These are phyloP conservation scores for Durusdinium trenchii DNA, from an alignment of 73 alveolate species.

Conservation along the genomic window DNA sequence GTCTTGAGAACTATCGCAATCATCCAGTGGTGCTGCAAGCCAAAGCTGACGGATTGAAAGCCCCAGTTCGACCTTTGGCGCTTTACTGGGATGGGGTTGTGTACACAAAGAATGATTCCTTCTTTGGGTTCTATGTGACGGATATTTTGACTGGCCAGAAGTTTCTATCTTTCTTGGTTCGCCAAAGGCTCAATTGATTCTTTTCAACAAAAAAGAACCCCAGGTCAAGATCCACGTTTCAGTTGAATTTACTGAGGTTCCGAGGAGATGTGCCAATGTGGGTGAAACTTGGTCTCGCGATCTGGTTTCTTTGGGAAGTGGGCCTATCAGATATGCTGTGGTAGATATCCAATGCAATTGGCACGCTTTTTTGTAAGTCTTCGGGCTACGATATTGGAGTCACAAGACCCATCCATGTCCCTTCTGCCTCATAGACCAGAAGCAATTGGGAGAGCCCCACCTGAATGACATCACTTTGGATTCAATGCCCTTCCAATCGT, in stretches of 20 bases:
- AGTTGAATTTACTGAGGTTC: neutral
- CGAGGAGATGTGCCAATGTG: conserved; percentile 12
- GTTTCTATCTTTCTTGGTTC: neutral
- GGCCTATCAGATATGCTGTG: neutral
- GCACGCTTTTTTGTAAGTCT: neutral
- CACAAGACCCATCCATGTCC: neutral
- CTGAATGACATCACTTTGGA: neutral
- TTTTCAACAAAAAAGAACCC: neutral
- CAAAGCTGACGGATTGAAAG: neutral
- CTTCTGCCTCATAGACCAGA: neutral
- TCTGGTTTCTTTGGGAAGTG: neutral
- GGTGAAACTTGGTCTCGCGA: neutral
- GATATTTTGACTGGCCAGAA: neutral
- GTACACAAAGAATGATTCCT: conserved; percentile 5
- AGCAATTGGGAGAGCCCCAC: neutral
- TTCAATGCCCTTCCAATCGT: neutral
- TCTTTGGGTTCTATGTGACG: neutral
- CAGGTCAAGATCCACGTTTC: neutral
- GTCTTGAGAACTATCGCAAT: neutral
- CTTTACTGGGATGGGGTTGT: neutral
- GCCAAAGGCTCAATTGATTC: neutral
- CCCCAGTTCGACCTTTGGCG: neutral
- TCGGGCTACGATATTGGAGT: neutral
- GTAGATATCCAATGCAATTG: neutral
- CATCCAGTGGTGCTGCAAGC: neutral